Conservation (phyloP, 2,329 filamentous ascomycete species). For the Pyrenophora tritici-repentis region DNA sequence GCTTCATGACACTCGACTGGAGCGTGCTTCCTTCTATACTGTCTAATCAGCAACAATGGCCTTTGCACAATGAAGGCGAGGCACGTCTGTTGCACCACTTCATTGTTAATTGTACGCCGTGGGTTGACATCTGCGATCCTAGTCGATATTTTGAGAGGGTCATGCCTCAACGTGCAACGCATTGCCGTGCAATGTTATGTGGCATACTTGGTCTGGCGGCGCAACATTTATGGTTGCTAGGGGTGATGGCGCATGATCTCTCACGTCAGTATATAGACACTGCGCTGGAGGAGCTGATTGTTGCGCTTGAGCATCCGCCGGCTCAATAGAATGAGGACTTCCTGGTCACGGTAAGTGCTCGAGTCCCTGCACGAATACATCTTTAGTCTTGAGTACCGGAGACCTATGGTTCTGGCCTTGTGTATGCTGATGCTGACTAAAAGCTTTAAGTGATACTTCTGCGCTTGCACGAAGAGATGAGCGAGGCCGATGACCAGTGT, state of each 20-base stretch:
- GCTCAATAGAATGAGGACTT: conserved; percentile 54
- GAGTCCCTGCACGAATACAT: too few species aligned
- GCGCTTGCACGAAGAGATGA: conserved; percentile 56
- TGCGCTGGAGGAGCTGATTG: conserved; percentile 55
- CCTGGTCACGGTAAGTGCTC: too few species aligned
- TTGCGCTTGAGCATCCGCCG: conserved; percentile 50
- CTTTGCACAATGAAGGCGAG: too few species aligned
- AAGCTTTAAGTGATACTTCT: conserved; percentile 57
- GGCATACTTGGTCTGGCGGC: conserved; percentile 55
- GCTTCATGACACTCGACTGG: too few species aligned
- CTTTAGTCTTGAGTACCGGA: too few species aligned
- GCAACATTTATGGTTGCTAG: conserved; percentile 51
- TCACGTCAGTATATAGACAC: conserved; percentile 54
- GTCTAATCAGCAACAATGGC: too few species aligned
- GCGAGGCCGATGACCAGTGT: conserved; percentile 46
- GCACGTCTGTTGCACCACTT: too few species aligned
- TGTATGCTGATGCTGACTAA: too few species aligned
- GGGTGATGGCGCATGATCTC: conserved; percentile 47
- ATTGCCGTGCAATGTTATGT: conserved; percentile 54
- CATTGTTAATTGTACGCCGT: too few species aligned
- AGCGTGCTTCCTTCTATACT: too few species aligned
- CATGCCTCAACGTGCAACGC: conserved; percentile 54
- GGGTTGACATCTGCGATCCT: conserved; percentile 37
- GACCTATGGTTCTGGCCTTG: too few species aligned
- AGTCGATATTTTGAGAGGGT: conserved; percentile 50